These are phyloP conservation scores for Trichoderma koningii DNA, from an alignment of 2,329 filamentous ascomycete genomes.

Conservation along the genomic window DNA sequence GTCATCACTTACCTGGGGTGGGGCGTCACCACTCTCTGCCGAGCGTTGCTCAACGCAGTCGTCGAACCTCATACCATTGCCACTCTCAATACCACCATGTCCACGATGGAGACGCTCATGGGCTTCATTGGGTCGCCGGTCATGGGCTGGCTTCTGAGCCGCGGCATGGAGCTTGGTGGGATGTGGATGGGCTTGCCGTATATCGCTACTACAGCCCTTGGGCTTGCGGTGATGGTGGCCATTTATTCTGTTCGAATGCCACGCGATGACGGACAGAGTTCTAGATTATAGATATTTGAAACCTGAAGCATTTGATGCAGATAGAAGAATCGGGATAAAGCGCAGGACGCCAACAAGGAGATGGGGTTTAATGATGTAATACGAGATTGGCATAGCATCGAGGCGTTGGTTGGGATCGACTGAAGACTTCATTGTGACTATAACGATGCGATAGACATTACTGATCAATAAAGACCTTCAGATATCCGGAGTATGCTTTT, in stretches of 20 bases:
- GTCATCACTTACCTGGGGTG: constrained; percentile 49
- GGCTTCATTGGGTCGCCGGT: constrained; percentile 49
- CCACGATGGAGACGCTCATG: constrained; percentile 53
- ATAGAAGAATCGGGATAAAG: not conserved
- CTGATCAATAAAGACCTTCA: too few species aligned
- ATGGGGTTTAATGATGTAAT: not conserved
- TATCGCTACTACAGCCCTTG: constrained; percentile 42
- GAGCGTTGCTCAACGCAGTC: constrained; percentile 55
- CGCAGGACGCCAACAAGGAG: not conserved
- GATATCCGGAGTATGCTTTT: too few species aligned
- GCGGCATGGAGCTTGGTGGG: constrained; percentile 50
- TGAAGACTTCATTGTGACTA: not conserved
- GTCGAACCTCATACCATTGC: constrained; percentile 58
- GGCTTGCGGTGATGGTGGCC: constrained; percentile 35
- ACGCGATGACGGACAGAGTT: constrained; percentile 27
- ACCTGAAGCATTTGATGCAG: not conserved
- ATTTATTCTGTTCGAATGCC: constrained; percentile 39
- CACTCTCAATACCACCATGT: constrained; percentile 55
- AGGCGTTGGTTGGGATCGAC: constrained; percentile 7
- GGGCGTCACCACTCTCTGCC: constrained; percentile 47
- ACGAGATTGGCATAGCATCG: not conserved
- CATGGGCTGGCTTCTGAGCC: constrained; percentile 49
- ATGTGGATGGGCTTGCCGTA: constrained; percentile 55
- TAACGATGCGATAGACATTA: too few species aligned
- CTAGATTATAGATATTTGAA: not conserved